A percentile compares a stretch with the other conserved stretches of the same genome.
phyloP scores from a whole-genome alignment of 192 early-diverging fungal genomes.

The Coemansia sp. region DNA sequence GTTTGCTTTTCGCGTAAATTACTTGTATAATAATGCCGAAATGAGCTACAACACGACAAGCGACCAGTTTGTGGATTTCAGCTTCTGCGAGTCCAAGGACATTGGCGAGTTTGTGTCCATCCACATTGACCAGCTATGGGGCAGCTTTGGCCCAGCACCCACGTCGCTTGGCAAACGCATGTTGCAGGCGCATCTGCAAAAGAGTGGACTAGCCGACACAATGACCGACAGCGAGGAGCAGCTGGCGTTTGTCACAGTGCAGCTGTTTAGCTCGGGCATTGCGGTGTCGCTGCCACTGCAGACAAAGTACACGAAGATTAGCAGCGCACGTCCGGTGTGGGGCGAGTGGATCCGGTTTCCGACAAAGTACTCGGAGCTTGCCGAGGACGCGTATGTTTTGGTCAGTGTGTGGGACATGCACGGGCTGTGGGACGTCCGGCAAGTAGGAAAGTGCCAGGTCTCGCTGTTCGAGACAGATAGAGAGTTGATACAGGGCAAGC shows the following conservation, averaged over 20 bases:
- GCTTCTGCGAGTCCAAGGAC: constrained; percentile 51
- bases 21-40: background rate
- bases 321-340: constrained; percentile 55
- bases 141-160: constrained; percentile 9
- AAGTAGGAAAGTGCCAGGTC: constrained; percentile 76
- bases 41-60: constrained; percentile 42
- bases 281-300: constrained; percentile 43
- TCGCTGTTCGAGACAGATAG: constrained; percentile 80
- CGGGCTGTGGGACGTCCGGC: constrained; percentile 68
- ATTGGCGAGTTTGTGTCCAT: constrained; percentile 48
- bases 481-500: constrained; percentile 81
- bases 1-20: background rate
- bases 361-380: constrained; percentile 81
- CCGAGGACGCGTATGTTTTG: constrained; percentile 63
- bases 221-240: constrained; percentile 1
- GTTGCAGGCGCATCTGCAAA: constrained; percentile 32
- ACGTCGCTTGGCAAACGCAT: constrained; percentile 8
- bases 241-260: constrained; percentile 40
- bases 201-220: constrained; percentile 12
- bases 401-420: constrained; percentile 80
- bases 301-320: constrained; percentile 35
- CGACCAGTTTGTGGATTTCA: constrained; percentile 52
- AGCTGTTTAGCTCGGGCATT: constrained; percentile 47
- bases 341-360: constrained; percentile 93
- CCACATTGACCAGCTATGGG: constrained; percentile 46